These are phyloP conservation scores for Fusarium brachygibbosum DNA, from an alignment of 2,329 filamentous ascomycete species.

Conservation along the genomic window DNA sequence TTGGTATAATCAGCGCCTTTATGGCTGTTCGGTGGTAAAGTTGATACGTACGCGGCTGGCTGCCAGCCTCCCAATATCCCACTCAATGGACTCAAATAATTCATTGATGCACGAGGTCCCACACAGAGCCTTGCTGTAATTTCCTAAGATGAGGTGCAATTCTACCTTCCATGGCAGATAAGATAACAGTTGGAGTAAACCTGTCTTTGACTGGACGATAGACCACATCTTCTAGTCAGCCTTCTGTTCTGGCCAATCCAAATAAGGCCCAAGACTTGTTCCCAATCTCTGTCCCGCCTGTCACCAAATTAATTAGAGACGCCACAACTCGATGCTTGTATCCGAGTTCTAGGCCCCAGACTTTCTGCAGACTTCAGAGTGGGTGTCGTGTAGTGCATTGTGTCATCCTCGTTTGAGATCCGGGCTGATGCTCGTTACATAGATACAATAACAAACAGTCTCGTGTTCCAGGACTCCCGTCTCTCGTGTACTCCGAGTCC, in stretches of 20 bases:
- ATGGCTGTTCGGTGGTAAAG: neutral
- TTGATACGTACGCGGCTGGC: slow-evolving; percentile 16
- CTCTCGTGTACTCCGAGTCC: slow-evolving; percentile 5
- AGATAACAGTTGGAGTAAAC: slow-evolving; percentile 27
- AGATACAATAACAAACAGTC: slow-evolving; percentile 22
- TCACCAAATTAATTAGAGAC: slow-evolving; percentile 34
- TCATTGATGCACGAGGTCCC: slow-evolving; percentile 37
- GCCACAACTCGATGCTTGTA: slow-evolving; percentile 33
- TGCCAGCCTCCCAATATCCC: slow-evolving; percentile 7
- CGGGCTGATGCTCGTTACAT: slow-evolving; percentile 9
- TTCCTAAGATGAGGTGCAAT: slow-evolving; percentile 51
- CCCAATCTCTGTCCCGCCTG: slow-evolving; percentile 29
- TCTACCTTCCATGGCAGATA: slow-evolving; percentile 36
- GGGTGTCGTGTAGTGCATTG: slow-evolving; percentile 17
- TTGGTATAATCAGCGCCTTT: neutral
- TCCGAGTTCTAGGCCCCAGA: slow-evolving; percentile 1
- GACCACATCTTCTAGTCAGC: neutral
- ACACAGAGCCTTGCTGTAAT: slow-evolving; percentile 43
- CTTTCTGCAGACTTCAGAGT: neutral
- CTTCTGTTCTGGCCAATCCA: slow-evolving; percentile 25
- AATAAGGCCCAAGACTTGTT: slow-evolving; percentile 12
- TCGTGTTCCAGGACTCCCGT: slow-evolving; percentile 27
- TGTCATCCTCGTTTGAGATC: slow-evolving; percentile 36
- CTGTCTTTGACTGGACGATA: slow-evolving; percentile 32
- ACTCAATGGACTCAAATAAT: slow-evolving; percentile 36